Base-by-base conservation (phyloP, 208 protist genomes). In the Strigomonas galati region DNA sequence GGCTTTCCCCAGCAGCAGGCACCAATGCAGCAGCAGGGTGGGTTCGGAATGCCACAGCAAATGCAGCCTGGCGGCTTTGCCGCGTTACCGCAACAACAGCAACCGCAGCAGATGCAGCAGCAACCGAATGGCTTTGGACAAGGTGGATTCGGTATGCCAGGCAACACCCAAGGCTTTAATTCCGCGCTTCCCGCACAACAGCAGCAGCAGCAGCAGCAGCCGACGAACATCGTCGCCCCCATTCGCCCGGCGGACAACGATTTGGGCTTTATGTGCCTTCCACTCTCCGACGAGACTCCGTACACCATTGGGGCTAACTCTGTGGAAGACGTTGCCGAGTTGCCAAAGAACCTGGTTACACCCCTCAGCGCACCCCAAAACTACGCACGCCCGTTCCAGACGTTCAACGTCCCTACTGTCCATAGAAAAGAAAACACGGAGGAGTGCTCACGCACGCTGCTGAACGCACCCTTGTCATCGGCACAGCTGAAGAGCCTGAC, bases 261-360 rank as follows among this genome's bases (percentile, higher is more conserved):
- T 54, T 67, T 82, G 31, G 62, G 73, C 24, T 91, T 90, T 48
- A 74, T 91, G 70, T 78, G 76, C 23, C 70, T 95, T n/a, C 89
- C 89, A 4, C 85, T 92, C 67, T 92, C 87, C 69, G 79, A 71
- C 53, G 76, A 72, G 1, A 82, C 77, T 24, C 89, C 89, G 26
- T 95, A 95, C 71, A 84, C 86, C 43, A 92, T 92, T 69, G 80
- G 77, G 26, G 69, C 69, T 19, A 78, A 89, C 69, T 4, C 44
- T 17, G 44, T 21, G 44, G 44, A 51, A 2, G 44, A 51, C 9
- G 15, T 51, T 24, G 44, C 19, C 2, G 85, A 94, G 40, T 67
- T 79, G 21, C 75, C 78, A 0, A 69, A 82, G 19, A 37, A 71
- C 26, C 21, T 40, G 35, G 35, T 40, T 40, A 40, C 35, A 14